Conservation (phyloP, 352 stramenopile genomes). For the Pythium phragmiticola region DNA sequence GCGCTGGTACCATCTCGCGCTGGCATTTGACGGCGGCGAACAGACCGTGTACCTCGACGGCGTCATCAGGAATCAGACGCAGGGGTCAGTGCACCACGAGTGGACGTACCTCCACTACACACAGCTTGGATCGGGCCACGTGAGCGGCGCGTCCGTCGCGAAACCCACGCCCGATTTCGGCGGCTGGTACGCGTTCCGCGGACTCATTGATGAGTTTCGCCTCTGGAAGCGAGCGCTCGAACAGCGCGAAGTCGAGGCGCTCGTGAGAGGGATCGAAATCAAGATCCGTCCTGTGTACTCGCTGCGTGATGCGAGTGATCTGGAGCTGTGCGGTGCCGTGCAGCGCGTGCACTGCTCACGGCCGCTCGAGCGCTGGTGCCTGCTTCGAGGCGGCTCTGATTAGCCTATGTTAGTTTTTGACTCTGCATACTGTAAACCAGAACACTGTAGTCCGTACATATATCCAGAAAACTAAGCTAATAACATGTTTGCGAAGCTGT, state of each 20-base stretch:
- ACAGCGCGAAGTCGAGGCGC: constrained; percentile 6
- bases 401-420: constrained; percentile 8
- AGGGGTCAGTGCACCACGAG: constrained; percentile 19
- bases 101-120: constrained; percentile 50
- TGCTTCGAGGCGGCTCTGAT: neutral
- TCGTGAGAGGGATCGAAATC: constrained; percentile 3
- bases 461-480: constrained; percentile 9
- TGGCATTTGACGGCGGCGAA: constrained; percentile 21
- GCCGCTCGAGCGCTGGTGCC: constrained; percentile 12
- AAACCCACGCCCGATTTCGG: constrained; percentile 49
- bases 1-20: constrained; percentile 19
- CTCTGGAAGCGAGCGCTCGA: constrained; percentile 23
- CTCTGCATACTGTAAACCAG: neutral
- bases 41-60: constrained; percentile 23
- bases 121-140: constrained; percentile 59
- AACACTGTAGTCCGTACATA: neutral
- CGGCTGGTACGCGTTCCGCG: constrained; percentile 72
- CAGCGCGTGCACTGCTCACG: constrained; percentile 20
- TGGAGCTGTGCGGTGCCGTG: constrained; percentile 9
- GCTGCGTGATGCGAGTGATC: neutral
- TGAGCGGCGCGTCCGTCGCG: constrained; percentile 43
- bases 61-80: neutral
- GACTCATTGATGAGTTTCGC: constrained; percentile 39
- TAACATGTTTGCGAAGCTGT: constrained; percentile 20
- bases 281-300: constrained; percentile 20